These are phyloP conservation scores for Colletotrichum noveboracense DNA, from an alignment of 2,329 filamentous ascomycete genomes.

Conservation along the genomic window DNA sequence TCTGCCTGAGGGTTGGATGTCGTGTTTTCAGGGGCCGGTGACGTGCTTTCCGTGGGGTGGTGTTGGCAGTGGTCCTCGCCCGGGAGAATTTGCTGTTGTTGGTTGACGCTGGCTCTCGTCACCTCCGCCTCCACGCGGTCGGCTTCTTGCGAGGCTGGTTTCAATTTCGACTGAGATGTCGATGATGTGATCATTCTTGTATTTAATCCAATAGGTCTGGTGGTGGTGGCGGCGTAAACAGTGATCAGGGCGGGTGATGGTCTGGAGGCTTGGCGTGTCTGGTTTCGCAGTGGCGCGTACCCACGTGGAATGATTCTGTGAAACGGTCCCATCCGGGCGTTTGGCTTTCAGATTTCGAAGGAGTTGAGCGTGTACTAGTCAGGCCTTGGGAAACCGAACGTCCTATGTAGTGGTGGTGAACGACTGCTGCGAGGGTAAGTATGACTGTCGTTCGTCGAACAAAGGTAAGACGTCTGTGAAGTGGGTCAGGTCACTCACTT, in stretches of 20 bases:
- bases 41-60: constrained; percentile 22
- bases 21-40: constrained; percentile 18
- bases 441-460: not conserved
- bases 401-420: not conserved
- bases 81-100: not conserved
- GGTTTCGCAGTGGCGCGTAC: not conserved
- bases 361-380: not conserved
- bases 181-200: constrained; percentile 17
- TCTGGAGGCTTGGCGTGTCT: constrained; percentile 5
- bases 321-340: constrained; percentile 1
- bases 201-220: not conserved
- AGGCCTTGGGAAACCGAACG: not conserved
- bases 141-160: not conserved
- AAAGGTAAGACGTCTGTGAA: not conserved
- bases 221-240: not conserved
- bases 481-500: not conserved
- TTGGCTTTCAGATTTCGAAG: not conserved
- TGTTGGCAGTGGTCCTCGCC: constrained; percentile 2
- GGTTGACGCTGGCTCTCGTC: not conserved
- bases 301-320: not conserved
- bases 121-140: not conserved
- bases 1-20: constrained; percentile 4
- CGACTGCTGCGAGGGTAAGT: not conserved
- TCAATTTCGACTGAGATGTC: not conserved
- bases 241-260: constrained; percentile 8